These are phyloP conservation scores for Marasmius sp. DNA, from an alignment of 1,284 basidiomycete species.

Conservation along the genomic window DNA sequence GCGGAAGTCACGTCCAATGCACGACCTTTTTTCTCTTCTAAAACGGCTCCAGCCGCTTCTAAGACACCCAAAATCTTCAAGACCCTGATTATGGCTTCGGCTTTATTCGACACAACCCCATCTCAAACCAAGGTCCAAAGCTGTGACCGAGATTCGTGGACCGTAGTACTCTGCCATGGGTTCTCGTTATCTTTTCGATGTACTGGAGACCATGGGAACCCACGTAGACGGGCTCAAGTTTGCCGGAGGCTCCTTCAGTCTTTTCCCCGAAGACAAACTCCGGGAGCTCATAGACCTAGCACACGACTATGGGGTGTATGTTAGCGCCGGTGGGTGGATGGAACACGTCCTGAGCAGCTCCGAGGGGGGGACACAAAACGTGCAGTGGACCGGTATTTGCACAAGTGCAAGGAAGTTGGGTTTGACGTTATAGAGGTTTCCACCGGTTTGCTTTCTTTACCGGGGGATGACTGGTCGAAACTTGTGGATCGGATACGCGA, in stretches of 20 bases:
- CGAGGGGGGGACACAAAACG: conserved; percentile 32
- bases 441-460: conserved; percentile 47
- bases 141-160: neutral
- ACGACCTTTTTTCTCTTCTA: too few relatives aligned
- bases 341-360: conserved; percentile 41
- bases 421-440: conserved; percentile 47
- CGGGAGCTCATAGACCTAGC: conserved; percentile 37
- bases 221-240: conserved; percentile 48
- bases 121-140: neutral
- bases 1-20: too few relatives aligned
- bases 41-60: too few relatives aligned
- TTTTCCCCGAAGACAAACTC: conserved; percentile 42
- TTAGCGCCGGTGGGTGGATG: conserved; percentile 45
- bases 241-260: conserved; percentile 44
- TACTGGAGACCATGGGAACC: conserved; percentile 31
- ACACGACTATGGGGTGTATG: conserved; percentile 40
- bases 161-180: conserved; percentile 12
- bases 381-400: conserved; percentile 36
- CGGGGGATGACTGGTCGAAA: conserved; percentile 42
- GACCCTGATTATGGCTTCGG: neutral
- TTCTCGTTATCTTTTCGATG: conserved; percentile 48
- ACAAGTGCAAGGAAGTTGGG: conserved; percentile 40
- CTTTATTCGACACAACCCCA: neutral
- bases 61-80: too few relatives aligned
- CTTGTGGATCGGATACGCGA: conserved; percentile 41